Evolutionary conservation across 345 rosid species (phyloP), one percentile per base, ranked within the genome.

Genomic region (Stellera chamaejasme): DNA sequence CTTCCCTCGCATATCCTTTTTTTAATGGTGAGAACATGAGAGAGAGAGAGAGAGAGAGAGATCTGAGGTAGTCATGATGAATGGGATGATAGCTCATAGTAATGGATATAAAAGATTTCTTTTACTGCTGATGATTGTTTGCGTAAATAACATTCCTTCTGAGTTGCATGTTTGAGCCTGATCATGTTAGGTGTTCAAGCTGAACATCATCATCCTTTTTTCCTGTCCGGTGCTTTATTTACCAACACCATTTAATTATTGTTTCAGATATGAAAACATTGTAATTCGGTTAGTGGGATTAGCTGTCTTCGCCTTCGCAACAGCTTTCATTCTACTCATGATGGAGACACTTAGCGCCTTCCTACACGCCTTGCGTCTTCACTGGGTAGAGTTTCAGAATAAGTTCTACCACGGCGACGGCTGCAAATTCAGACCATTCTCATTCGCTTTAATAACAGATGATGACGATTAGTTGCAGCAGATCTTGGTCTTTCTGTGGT

Each of bases 321-420:
- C 99, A 15, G 85, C 86, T 28, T 92, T 86, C 78, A 81, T 92
- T 72, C 79, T 92, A 45, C 84, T 92, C 32, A 82, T 88, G 91
- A 92, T 92, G 97, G 99, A 92, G 79, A 82, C 96, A 6, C 89
- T 92, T 47, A 89, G 99, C 50, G 97, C 99, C 27, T 92, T 92
- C 75, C 82, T 92, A 11, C 99, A 92, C 19, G 96, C 99, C 12
- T 61, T 92, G 77, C 97, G 97, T 77, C 99, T 92, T 61, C 99
- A 92, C 56, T 88, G 99, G 99, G 94, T 88, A 43, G 99, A 92
- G 57, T 92, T 84, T 66, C 93, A 86, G 75, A 79, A 70, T 26
- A 92, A 92, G 72, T 88, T 92, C 82, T 92, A 84, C 84, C 55
- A 79, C 25, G 99, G 99, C 10, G 97, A 92, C 56, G 97, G 99